Evolutionary conservation across 2,329 filamentous ascomycete species (phyloP), one percentile per base, ranked within the genome.

Genomic region (Talaromyces sp.): DNA sequence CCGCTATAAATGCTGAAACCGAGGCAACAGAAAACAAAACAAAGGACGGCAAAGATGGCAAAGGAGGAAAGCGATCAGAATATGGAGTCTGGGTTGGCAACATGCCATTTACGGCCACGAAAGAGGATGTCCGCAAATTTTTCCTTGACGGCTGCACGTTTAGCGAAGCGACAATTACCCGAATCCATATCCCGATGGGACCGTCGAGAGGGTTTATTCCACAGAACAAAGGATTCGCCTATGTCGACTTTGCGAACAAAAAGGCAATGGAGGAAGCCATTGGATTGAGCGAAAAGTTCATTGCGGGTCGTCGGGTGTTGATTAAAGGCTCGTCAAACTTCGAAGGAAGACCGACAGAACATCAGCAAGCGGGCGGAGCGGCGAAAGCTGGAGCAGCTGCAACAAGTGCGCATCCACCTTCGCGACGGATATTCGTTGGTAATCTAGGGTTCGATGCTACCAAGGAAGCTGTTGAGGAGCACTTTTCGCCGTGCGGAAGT

Each of bases 51-150:
- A 43, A 47, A 27, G 47, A 67, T 72, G 73, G 58, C 68, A 68
- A 70, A 45, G 78, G 79, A 51, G 83, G 67, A 6, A 63, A 65
- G 49, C 89, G 92, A 67, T 95, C 92, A 10, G 88, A 91, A 19
- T 88, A 92, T 77, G 92, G 93, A 68, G 87, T 99, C 70, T 99
- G 95, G 95, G 91, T 99, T 71, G 95, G 96, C 72, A 99, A 99
- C 78, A 80, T 99, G 68, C 87, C 91, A n/a, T 99, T 94, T 83
- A 87, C 86, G 56, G 83, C 90, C 47, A 95, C 90, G 53, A 88
- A 90, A 66, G 82, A 86, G 13, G 88, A 92, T 68, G 81, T 99
- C 58, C 88, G 89, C 72, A 86, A 85, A 67, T 98, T 96, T 85
- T 81, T 99, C n/a, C 85, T 89, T 38, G 88, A 88, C 6, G 88